Evolutionary conservation across 1,284 basidiomycete genomes (phyloP).

Genomic region (Anthracocystis walkeri): DNA sequence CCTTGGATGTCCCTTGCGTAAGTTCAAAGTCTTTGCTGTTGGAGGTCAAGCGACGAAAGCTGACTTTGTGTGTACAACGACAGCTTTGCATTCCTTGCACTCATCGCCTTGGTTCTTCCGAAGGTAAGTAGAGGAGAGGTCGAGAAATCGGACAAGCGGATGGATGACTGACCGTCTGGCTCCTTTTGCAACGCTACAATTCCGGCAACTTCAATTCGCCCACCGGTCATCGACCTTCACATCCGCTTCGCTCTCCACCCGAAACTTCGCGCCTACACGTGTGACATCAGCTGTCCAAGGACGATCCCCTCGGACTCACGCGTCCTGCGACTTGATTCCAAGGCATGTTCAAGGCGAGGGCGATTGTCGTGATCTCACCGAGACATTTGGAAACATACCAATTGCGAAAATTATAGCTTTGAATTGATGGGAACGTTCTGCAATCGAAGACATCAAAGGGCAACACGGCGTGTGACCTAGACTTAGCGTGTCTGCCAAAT

Average conservation of each 20-base stretch:
- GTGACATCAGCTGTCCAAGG: slow-evolving; percentile 19
- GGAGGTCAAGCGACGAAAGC: not conserved
- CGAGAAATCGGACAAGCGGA: not conserved
- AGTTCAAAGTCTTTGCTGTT: slow-evolving; percentile 2
- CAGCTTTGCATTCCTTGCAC: slow-evolving; percentile 37
- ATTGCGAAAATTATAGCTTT: no score
- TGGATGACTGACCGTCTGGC: not conserved
- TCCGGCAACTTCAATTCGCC: not conserved
- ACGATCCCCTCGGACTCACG: slow-evolving; percentile 32
- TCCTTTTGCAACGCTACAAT: not conserved
- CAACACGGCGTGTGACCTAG: no score
- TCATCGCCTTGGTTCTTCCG: slow-evolving; percentile 38
- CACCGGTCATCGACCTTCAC: not conserved
- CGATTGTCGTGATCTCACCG: no score
- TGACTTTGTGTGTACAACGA: not conserved
- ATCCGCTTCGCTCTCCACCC: not conserved
- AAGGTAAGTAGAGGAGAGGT: slow-evolving; percentile 27
- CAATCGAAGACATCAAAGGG: no score
- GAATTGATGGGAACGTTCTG: no score
- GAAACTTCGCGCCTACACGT: no score
- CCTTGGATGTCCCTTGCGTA: slow-evolving; percentile 41
- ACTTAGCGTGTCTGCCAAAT: no score
- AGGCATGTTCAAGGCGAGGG: not conserved
- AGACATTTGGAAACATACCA: not conserved
- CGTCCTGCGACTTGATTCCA: slow-evolving; percentile 2